Evolutionary conservation across 2,329 filamentous ascomycete genomes (phyloP), one percentile per base, ranked within the genome.

Genomic region (Phaeomoniella chlamydospora): DNA sequence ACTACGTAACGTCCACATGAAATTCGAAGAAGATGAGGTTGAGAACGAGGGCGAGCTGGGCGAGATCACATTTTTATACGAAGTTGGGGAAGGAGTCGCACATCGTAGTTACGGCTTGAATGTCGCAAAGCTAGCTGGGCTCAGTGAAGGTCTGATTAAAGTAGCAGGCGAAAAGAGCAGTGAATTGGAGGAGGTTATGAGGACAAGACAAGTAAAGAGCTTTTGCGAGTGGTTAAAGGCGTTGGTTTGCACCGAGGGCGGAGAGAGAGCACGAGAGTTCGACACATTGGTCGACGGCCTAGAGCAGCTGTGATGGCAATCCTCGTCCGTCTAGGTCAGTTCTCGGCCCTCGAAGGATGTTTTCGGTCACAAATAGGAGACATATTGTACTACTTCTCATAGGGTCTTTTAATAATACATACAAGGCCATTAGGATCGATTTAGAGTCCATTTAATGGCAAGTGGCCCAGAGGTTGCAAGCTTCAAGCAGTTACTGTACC

Each of bases 21-120:
- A 74, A 35, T 98, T 98, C 57, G 75, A 71, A 3, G 70, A 74
- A 50, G 57, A 55, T 1, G 55, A 50, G 1, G 56, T 63, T 2
- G 63, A 59, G 3, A 71, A 64, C 0, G 75, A 82, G 11, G 37
- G 14, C 5, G 38, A 31, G 4, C 29, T 34, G 19, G 74, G 85
- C 43, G 79, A 93, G 32, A 80, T 98, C 31, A 94, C 90, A 0
- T 98, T 98, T 50, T 57, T 98, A 34, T 98, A 98, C 53, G 85
- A 94, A 53, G 80, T 94, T 2, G 80, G 74, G 1, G 83, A 90
- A 44, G 90, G 90, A 9, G 83, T 93, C 9, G 88, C 90, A 5
- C 87, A 96, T 64, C 72, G 90, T 4, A 92, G 83, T 13, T 98
- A 98, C 54, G 90, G 92, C 1, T 47, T 98, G 39, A 96, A 96